Evolutionary conservation across 1,284 basidiomycete genomes (phyloP), one percentile per base, ranked within the genome.

Genomic region (Serendipita sp.): DNA sequence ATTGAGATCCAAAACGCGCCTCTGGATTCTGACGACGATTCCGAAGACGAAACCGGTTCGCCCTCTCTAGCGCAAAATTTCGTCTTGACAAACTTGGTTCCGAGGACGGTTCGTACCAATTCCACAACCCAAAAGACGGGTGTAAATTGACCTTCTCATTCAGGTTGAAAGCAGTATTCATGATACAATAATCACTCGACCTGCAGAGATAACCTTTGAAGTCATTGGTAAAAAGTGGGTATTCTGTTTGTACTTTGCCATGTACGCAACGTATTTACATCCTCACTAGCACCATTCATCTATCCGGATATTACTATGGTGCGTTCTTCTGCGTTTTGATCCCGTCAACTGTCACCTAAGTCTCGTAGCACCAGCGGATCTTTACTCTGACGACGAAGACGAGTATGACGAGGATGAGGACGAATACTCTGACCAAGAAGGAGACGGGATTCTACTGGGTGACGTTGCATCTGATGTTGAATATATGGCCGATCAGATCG

Each of bases 231-330:
- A 91, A 75, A 95, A 96, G 91, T 75, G 62, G 70, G 73, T 72
- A 13, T 2, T 2, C 3, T 29, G 15, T 13, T 6, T 0, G 15
- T 13, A 26, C 22, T 22, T 8, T 35, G 2, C 38, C 3, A 29
- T 3, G 44, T 30, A 49, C 49, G 29, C 61, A 41, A 29, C 47
- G 60, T 26, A 26, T n/a, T 61, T 13, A 10, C n/a, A 30, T 5
- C 10, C 29, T 30, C 32, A 10, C 50, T 4, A 65, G 64, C 41
- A 61, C 64, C n/a, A 64, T 65, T 26, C 64, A 65, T 44, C 60
- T 65, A 50, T 65, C 88, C 66, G 94, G 94, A 65, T 93, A 96
- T 77, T 95, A 93, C 77, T 84, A 95, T 69, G 82, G 83, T 89
- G 73, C 62, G 75, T 67, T 22, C n/a, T 22, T 65, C 49, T 62